These are phyloP conservation scores for Penicillium cosmopolitanum DNA, from an alignment of 495 filamentous ascomycete species.

Conservation along the genomic window DNA sequence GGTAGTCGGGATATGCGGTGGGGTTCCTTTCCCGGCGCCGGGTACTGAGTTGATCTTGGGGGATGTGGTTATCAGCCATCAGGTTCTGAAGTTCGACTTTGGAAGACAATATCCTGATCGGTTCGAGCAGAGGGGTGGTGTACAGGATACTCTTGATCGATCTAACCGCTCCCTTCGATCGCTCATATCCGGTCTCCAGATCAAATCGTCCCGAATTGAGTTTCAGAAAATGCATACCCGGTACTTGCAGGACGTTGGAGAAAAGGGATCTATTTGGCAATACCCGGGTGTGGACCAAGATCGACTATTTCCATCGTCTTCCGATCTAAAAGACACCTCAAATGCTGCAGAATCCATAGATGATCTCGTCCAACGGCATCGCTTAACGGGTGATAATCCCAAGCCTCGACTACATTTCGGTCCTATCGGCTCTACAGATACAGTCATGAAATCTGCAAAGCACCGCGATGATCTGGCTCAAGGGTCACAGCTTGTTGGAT, in stretches of 20 bases:
- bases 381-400: conserved; percentile 7
- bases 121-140: conserved; percentile 28
- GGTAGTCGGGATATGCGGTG: conserved; percentile 37
- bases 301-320: background rate
- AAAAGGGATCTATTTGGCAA: background rate
- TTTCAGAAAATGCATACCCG: background rate
- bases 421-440: conserved; percentile 28
- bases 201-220: background rate
- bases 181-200: background rate
- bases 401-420: conserved; percentile 21
- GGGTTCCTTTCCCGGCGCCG: conserved; percentile 22
- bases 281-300: background rate
- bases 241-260: background rate
- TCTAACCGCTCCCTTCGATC: background rate
- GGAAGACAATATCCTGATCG: conserved; percentile 34
- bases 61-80: conserved; percentile 49
- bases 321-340: background rate
- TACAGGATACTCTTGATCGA: conserved; percentile 22
- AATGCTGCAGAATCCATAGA: background rate
- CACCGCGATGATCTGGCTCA: conserved; percentile 25
- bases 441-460: conserved; percentile 32
- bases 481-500: conserved; percentile 21
- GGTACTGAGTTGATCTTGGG: conserved; percentile 38
- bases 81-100: conserved; percentile 42
- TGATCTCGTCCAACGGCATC: background rate